A percentile compares a stretch with the other conserved stretches of the same genome.
phyloP scores from a whole-genome alignment of 2,329 filamentous ascomycete genomes.

The Pyrenochaeta sp. region DNA sequence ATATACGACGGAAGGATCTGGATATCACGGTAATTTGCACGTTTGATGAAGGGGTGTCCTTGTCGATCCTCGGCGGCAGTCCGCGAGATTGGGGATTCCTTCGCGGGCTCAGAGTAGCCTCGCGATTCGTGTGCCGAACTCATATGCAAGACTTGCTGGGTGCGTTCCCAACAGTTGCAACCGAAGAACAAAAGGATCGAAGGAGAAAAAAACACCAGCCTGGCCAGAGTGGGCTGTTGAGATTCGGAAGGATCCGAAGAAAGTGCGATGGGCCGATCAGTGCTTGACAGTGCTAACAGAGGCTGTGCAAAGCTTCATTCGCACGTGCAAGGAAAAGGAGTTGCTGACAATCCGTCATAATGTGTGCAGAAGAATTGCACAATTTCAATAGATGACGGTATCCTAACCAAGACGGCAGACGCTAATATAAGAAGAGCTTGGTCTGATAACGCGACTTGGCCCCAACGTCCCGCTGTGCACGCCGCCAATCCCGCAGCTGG shows the following conservation, averaged over 20 bases:
- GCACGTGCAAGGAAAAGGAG: slow-evolving; percentile 12
- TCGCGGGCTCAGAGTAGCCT: slow-evolving; percentile 7
- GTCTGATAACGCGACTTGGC: slow-evolving; percentile 17
- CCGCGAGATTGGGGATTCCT: slow-evolving; percentile 17
- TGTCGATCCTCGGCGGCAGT: slow-evolving; percentile 14
- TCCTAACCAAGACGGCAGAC: slow-evolving; percentile 16
- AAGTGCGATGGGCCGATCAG: neutral
- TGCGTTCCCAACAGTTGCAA: neutral
- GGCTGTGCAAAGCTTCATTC: slow-evolving; percentile 1
- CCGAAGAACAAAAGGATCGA: neutral
- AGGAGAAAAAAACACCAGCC: neutral
- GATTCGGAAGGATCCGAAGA: neutral
- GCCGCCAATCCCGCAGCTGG: neutral
- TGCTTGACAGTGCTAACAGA: slow-evolving; percentile 9
- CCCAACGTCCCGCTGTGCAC: slow-evolving; percentile 16
- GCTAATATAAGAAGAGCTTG: slow-evolving; percentile 25
- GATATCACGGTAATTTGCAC: slow-evolving; percentile 11
- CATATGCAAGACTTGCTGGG: slow-evolving; percentile 4
- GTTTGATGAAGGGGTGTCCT: slow-evolving; percentile 23
- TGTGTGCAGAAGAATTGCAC: slow-evolving; percentile 19
- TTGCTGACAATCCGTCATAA: slow-evolving; percentile 13
- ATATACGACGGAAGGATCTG: neutral
- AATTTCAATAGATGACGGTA: slow-evolving; percentile 19
- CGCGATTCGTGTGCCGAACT: neutral
- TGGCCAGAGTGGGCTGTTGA: neutral